Evolutionary conservation across 1,139 yeast species (phyloP), one percentile per base, ranked within the genome.

Genomic region (Meyerozyma sp.): DNA sequence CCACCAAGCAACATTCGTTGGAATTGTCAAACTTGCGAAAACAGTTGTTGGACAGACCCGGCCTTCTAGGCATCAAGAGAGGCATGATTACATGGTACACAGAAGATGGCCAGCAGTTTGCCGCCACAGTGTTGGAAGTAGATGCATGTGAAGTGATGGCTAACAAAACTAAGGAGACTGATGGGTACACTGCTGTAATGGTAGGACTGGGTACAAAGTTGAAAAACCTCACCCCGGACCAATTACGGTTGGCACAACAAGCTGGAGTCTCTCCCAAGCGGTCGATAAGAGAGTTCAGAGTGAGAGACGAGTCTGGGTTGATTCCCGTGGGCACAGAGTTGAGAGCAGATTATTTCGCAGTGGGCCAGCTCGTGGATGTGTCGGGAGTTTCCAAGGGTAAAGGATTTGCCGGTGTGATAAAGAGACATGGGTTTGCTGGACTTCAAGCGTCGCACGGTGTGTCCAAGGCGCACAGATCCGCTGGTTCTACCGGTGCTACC

Each of bases 321-420:
- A 65, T 88, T 42, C 87, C 91, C 10, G 67, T 84, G 8, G 98
- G 98, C 3, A 81, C 93, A 3, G 81, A 82, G 54, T 66, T 93
- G 45, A 78, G 71, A 46, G 96, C 97, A 1, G 90, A 88, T 57
- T 93, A 84, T 63, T 91, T 93, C 62, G 76, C 81, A 44, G 75
- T 73, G 16, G 98, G 98, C 23, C 95, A 89, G 62, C 76, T 71
- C 49, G 93, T 93, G 25, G 98, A 93, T 60, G 70, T 88, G 42
- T 76, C 82, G 57, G 85, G 91, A 11, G 74, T 77, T 18, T 75
- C 94, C 40, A 93, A 90, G 64, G 99, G 98, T 68, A 93, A 94
- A 67, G 99, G 99, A 13, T 89, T 89, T 63, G 90, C 93, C 18
- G 99, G 99, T 80, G 98, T 93, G 18, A 93, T 93, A 96, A 93